Conservation (phyloP, 805 yeast genomes). For the Hanseniaspora mollemarum region DNA sequence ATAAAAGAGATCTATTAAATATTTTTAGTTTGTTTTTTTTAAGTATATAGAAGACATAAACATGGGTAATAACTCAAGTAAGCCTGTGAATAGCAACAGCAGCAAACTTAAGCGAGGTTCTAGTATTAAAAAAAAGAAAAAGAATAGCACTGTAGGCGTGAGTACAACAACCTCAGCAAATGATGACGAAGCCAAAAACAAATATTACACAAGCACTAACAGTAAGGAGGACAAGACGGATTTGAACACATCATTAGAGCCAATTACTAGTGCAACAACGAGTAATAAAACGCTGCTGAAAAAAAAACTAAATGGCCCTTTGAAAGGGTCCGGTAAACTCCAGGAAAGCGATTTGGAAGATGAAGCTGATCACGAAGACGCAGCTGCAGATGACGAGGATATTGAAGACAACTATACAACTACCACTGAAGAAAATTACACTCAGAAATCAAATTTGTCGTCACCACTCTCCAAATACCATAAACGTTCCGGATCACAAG, state of each 20-base stretch:
- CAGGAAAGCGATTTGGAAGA: not conserved
- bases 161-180: not conserved
- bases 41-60: not conserved
- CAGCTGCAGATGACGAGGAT: slow-evolving; percentile 5
- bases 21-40: not conserved
- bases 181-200: not conserved
- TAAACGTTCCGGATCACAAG: slow-evolving; percentile 12
- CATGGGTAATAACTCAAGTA: slow-evolving; percentile 15
- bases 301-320: not conserved
- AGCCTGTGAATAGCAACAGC: slow-evolving; percentile 4
- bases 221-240: not conserved
- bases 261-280: no score
- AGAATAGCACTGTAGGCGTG: not conserved
- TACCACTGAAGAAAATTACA: no score
- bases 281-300: slow-evolving; percentile 7
- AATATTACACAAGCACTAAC: not conserved
- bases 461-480: not conserved
- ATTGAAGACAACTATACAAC: slow-evolving; percentile 1
- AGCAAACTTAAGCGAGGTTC: not conserved
- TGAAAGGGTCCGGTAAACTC: not conserved
- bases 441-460: not conserved
- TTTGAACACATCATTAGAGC: no score
- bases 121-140: not conserved
- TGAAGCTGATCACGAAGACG: slow-evolving; percentile 4
- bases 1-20: no score